phyloP scores from a whole-genome alignment of 2,329 filamentous ascomycete genomes.

The Fusarium chlamydosporum region DNA sequence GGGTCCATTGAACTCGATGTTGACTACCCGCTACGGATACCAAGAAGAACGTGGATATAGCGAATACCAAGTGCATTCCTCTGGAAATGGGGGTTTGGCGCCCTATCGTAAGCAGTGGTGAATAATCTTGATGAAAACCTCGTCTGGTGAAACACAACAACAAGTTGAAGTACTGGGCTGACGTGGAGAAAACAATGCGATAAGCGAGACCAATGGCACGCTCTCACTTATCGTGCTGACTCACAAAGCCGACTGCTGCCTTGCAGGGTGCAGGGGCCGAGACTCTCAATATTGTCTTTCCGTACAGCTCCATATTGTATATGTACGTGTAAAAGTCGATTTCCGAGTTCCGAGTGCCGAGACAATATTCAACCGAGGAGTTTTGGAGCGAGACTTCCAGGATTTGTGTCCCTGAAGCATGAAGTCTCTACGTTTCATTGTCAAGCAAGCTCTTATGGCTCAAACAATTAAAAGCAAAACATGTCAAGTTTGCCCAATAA shows the following conservation, averaged over 20 bases:
- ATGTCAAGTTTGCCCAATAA: too few relatives aligned
- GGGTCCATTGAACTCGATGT: not conserved
- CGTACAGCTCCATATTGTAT: too few relatives aligned
- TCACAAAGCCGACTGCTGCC: not conserved
- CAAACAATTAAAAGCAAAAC: too few relatives aligned
- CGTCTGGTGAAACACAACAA: not conserved
- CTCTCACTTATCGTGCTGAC: not conserved
- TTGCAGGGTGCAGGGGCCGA: not conserved
- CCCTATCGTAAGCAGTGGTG: not conserved
- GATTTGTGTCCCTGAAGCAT: too few relatives aligned
- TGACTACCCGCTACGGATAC: not conserved
- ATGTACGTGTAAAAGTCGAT: too few relatives aligned
- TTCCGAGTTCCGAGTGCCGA: too few relatives aligned
- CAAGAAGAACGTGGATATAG: fast-evolving
- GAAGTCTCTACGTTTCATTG: too few relatives aligned
- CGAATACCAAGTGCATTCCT: fast-evolving
- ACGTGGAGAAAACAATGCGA: not conserved
- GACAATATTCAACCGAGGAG: too few relatives aligned
- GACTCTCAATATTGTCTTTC: not conserved
- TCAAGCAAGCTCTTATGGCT: too few relatives aligned
- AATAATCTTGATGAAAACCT: not conserved
- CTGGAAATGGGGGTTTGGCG: not conserved
- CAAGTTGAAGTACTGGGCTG: not conserved
- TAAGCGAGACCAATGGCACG: conserved; percentile 6
- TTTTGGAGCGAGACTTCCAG: too few relatives aligned